Percentiles rank a stretch among this genome's conserved stretches.
phyloP scores from a whole-genome alignment of 2,329 filamentous ascomycete species.

The Coniochaeta sp. region DNA sequence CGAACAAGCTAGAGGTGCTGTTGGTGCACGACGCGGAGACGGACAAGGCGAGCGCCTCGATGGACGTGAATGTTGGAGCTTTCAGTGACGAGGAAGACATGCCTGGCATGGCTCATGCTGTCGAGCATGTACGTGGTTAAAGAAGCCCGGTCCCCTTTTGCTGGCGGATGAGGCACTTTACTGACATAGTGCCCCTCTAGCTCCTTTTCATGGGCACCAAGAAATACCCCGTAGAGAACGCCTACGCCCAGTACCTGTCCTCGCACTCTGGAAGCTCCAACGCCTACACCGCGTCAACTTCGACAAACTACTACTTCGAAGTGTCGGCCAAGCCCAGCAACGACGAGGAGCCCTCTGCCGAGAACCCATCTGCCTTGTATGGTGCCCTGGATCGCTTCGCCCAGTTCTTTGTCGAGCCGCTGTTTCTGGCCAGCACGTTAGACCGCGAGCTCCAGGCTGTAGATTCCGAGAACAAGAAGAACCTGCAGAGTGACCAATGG shows the following conservation, averaged over 20 bases:
- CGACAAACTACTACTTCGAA: constrained; percentile 98
- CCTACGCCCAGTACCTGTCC: constrained; percentile 88
- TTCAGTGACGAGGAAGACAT: constrained; percentile 89
- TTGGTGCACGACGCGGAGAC: constrained; percentile 91
- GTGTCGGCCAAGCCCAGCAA: constrained; percentile 73
- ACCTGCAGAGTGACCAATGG: constrained; percentile 86
- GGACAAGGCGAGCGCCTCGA: constrained; percentile 91
- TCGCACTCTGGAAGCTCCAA: constrained; percentile 89
- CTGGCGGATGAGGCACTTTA: constrained; percentile 5
- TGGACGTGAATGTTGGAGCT: constrained; percentile 93
- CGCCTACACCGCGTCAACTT: constrained; percentile 86
- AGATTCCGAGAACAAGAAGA: constrained; percentile 97
- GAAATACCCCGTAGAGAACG: constrained; percentile 95
- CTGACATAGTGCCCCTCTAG: constrained; percentile 22
- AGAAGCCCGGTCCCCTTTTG: background rate
- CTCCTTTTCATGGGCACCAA: constrained; percentile 97
- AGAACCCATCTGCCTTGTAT: constrained; percentile 57
- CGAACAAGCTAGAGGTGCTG: constrained; percentile 83
- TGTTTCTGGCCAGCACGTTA: constrained; percentile 78
- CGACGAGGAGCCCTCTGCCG: constrained; percentile 45
- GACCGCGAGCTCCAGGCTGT: constrained; percentile 85
- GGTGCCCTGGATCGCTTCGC: constrained; percentile 86
- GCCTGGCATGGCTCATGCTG: constrained; percentile 91
- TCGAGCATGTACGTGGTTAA: constrained; percentile 64
- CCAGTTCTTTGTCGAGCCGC: constrained; percentile 84